Evolutionary conservation across 352 stramenopile species (phyloP).

Genomic region (Ochromonadaceae sp.): DNA sequence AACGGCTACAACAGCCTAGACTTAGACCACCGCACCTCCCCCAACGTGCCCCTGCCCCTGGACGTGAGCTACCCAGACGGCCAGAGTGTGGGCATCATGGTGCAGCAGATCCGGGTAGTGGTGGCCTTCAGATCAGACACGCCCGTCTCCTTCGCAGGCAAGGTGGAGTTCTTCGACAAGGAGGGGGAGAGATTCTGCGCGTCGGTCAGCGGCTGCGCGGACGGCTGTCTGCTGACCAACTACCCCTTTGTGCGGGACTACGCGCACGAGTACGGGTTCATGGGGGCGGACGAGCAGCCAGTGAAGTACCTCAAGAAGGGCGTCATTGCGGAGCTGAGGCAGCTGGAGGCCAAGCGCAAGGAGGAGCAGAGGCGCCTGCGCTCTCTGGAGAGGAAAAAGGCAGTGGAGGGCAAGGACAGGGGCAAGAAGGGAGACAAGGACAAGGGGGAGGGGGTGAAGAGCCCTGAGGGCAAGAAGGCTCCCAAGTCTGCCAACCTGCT

Average conservation of each 20-base stretch:
- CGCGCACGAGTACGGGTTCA: constrained; percentile 29
- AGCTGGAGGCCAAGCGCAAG: constrained; percentile 17
- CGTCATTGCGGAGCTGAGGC: constrained; percentile 19
- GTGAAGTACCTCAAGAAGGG: constrained; percentile 25
- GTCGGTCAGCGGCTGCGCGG: constrained; percentile 56
- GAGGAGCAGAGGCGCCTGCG: no score
- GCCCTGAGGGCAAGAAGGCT: neutral
- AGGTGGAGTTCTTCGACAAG: constrained; percentile 75
- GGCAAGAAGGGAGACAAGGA: neutral
- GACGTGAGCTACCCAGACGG: constrained; percentile 67
- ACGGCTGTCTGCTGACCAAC: constrained; percentile 78
- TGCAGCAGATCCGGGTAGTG: constrained; percentile 54
- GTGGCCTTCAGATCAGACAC: constrained; percentile 54
- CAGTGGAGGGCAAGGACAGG: constrained; percentile 17
- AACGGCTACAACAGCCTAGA: constrained; percentile 72
- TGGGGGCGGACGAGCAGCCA: constrained; percentile 18
- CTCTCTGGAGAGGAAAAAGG: constrained; percentile 20
- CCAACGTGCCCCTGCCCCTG: constrained; percentile 55
- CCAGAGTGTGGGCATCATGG: constrained; percentile 58
- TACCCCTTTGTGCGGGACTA: constrained; percentile 55
- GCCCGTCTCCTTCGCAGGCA: constrained; percentile 68
- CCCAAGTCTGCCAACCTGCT: neutral
- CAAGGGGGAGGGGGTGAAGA: constrained; percentile 18
- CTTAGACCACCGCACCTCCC: constrained; percentile 51
- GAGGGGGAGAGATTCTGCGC: constrained; percentile 66